These are phyloP conservation scores for Tetragonia tetragonoides DNA, from an alignment of 148 eudicot genomes.

Conservation along the genomic window DNA sequence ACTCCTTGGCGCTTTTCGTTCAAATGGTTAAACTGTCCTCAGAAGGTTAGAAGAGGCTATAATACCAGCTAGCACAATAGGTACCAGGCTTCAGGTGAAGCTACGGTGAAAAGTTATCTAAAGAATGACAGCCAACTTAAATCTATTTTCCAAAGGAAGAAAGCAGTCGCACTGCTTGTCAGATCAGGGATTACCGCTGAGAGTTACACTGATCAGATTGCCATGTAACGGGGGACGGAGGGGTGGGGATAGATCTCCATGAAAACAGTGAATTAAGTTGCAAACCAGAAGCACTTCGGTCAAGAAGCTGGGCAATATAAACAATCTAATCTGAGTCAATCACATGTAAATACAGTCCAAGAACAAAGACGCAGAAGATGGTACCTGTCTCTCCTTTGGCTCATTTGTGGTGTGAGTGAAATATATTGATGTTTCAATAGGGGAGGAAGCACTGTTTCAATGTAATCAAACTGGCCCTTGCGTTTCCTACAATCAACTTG, in stretches of 20 bases:
- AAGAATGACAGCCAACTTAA: not conserved
- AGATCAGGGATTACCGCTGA: not conserved
- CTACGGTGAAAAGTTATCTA: not conserved
- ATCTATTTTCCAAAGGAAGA: not conserved
- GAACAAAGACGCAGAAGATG: not conserved
- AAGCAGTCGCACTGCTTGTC: not conserved
- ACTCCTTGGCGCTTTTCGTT: not conserved
- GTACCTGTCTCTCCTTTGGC: conserved; percentile 97
- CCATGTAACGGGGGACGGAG: too few species aligned
- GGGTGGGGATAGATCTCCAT: not conserved
- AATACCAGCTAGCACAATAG: not conserved
- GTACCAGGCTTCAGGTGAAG: not conserved
- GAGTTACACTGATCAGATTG: not conserved
- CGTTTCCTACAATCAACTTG: conserved; percentile 90
- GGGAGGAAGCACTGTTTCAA: conserved; percentile 81
- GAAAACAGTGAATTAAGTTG: not conserved
- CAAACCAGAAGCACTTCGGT: conserved; percentile 6
- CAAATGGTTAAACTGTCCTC: not conserved
- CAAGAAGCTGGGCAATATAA: not conserved
- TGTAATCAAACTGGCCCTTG: conserved; percentile 84
- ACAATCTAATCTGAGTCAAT: not conserved
- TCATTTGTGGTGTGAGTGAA: conserved; percentile 93
- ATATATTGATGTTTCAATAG: conserved; percentile 81
- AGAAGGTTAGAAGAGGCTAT: not conserved
- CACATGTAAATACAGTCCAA: not conserved